Base-by-base conservation (phyloP, 2,329 filamentous ascomycete genomes). In the Paecilomyces formosus region DNA sequence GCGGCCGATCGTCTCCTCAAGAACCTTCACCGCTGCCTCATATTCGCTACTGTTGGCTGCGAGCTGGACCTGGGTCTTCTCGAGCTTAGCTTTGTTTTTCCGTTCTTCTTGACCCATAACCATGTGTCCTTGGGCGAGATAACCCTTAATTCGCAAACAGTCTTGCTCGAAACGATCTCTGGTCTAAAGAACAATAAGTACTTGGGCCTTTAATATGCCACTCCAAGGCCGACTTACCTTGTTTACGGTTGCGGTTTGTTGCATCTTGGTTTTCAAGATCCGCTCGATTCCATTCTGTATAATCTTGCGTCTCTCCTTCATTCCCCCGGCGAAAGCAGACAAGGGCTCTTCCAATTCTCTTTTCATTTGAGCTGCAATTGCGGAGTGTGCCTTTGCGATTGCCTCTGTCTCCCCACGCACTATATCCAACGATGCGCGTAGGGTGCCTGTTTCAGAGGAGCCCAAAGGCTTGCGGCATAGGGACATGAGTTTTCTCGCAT, bases 101-200 rank as follows among this genome's bases (percentile, higher is more conserved):
- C 94, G 86, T 78, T 99, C 94, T 73, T 99, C 94, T 68, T 99
- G 94, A 13, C 94, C 94, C 94, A 99, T 99, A 59, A 99, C 94
- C 94, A 99, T 99, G 73, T 99, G 95, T 9, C 94, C 94, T 75
- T 99, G 94, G 3, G 95, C 94, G 3, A 99, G 85, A 70, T 99
- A 99, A 45, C 94, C 94, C 76, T 99, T 99, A 74, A 99, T 97
- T 73, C 96, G 94, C 52, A 99, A 81, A 71, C 93, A 97, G 67
- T 99, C 95, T 74, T 99, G 93, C 76, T 99, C 94, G 72, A 95
- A 99, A 55, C 88, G 88, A 76, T 99, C 94, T 64, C 94, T 85
- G 15, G 92, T 89, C 88, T 91, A 62, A 6, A 22, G 22, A 31
- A 12, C 9, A 30, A 39, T 65, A 45, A 65, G 59, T 54, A 60